Evolutionary conservation across 2,329 filamentous ascomycete species (phyloP).

Genomic region (Fusarium sp.): DNA sequence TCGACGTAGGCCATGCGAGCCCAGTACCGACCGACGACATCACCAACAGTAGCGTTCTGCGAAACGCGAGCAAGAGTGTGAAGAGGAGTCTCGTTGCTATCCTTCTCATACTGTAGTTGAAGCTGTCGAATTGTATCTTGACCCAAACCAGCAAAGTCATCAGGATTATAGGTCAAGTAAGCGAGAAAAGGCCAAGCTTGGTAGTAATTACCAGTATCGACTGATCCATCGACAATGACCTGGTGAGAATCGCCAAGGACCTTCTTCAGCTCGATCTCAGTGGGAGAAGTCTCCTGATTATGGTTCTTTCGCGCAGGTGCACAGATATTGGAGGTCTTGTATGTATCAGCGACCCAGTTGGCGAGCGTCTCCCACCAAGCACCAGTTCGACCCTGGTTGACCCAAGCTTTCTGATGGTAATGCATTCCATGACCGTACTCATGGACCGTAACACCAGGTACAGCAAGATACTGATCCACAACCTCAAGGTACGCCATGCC

Average conservation of each 20-base stretch:
- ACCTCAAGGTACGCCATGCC: conserved; percentile 57
- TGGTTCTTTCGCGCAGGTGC: conserved; percentile 48
- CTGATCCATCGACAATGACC: conserved; percentile 56
- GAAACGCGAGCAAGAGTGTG: conserved; percentile 54
- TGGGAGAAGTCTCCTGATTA: conserved; percentile 46
- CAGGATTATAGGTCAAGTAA: conserved; percentile 58
- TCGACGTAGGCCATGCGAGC: conserved; percentile 62
- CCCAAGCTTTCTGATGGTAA: conserved; percentile 54
- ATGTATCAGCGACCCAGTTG: conserved; percentile 59
- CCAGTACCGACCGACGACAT: conserved; percentile 59
- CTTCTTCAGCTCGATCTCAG: conserved; percentile 54
- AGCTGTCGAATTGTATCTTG: conserved; percentile 52
- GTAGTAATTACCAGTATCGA: conserved; percentile 57
- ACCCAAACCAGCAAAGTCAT: conserved; percentile 52
- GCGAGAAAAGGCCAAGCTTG: conserved; percentile 60
- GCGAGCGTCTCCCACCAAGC: conserved; percentile 62
- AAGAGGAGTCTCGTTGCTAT: conserved; percentile 59
- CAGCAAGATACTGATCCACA: conserved; percentile 48
- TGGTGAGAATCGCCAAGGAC: conserved; percentile 57
- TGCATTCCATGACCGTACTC: conserved; percentile 60
- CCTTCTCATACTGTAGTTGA: conserved; percentile 52
- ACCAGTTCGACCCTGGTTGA: conserved; percentile 55
- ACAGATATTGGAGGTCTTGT: conserved; percentile 55
- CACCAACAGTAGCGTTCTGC: conserved; percentile 44
- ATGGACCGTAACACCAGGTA: conserved; percentile 54